Conservation (phyloP, 108 stramenopile genomes). For the Bacterosira constricta region DNA sequence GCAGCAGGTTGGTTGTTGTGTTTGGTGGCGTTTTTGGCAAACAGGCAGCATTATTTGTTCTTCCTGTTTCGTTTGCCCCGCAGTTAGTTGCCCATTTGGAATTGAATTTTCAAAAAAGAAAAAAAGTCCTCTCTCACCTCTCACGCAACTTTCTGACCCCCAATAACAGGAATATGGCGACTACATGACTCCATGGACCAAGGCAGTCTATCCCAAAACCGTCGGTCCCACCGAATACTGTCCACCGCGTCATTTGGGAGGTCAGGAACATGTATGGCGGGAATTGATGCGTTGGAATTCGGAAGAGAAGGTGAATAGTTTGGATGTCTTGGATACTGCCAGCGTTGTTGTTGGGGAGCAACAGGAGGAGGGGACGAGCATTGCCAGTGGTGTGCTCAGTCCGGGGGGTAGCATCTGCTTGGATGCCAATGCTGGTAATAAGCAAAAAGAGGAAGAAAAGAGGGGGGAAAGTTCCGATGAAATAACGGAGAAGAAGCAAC, state of each 20-base stretch:
- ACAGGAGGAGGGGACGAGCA: too few relatives aligned
- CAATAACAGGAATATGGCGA: slow-evolving; percentile 35
- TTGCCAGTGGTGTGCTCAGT: not conserved
- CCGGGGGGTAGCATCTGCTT: not conserved
- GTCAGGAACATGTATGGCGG: slow-evolving; percentile 18
- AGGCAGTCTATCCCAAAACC: slow-evolving; percentile 3
- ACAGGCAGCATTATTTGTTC: too few relatives aligned
- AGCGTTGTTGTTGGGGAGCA: not conserved
- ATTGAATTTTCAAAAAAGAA: too few relatives aligned
- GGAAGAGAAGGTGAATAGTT: not conserved
- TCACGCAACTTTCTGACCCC: too few relatives aligned
- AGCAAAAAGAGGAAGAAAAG: not conserved
- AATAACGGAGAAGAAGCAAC: not conserved
- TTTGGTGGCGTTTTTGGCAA: too few relatives aligned
- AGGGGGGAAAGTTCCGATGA: not conserved
- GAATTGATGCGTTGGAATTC: slow-evolving; percentile 30
- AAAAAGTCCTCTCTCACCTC: too few relatives aligned
- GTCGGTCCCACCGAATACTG: slow-evolving; percentile 40
- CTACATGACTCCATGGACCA: slow-evolving; percentile 39
- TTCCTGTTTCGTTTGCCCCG: too few relatives aligned
- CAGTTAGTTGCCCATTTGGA: too few relatives aligned
- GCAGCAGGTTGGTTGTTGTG: too few relatives aligned
- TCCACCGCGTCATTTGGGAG: slow-evolving; percentile 49
- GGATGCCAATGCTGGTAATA: not conserved
- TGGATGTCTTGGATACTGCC: not conserved